These are phyloP conservation scores for Stephania japonica DNA, from an alignment of 164 flowering plant species.

Conservation along the genomic window DNA sequence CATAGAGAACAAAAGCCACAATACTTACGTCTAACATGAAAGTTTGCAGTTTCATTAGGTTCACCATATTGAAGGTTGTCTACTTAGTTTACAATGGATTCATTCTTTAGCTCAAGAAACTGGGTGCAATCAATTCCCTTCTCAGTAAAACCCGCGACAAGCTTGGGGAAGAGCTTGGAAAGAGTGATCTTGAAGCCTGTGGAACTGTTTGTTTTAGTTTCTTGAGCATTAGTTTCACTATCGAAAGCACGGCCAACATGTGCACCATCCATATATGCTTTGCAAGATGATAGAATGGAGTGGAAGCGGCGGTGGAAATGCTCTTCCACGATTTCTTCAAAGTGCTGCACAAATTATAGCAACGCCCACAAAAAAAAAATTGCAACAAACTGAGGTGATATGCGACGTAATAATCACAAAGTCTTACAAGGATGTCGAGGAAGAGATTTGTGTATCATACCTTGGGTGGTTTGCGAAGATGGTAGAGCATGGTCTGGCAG, in stretches of 20 bases:
- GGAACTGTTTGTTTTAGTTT: slow-evolving; percentile 35
- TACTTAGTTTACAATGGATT: background rate
- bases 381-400: background rate
- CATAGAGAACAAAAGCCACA: background rate
- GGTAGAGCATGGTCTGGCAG: slow-evolving; percentile 77
- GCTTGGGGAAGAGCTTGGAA: slow-evolving; percentile 66
- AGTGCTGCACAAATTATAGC: slow-evolving; percentile 50
- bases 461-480: slow-evolving; percentile 78
- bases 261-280: slow-evolving; percentile 73
- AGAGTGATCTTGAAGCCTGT: slow-evolving; percentile 89
- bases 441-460: slow-evolving; percentile 28
- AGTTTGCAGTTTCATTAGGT: background rate
- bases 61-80: background rate
- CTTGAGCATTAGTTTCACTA: slow-evolving; percentile 13
- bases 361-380: background rate
- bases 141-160: slow-evolving; percentile 51
- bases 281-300: slow-evolving; percentile 55
- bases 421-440: background rate
- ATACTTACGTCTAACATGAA: background rate
- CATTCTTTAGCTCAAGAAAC: slow-evolving; percentile 18
- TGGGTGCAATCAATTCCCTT: slow-evolving; percentile 62
- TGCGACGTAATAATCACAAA: background rate
- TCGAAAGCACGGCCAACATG: slow-evolving; percentile 38
- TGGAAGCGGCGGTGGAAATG: slow-evolving; percentile 49
- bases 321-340: slow-evolving; percentile 66